Evolutionary conservation across 2,329 filamentous ascomycete species (phyloP).

Genomic region (Diaporthe capsici): DNA sequence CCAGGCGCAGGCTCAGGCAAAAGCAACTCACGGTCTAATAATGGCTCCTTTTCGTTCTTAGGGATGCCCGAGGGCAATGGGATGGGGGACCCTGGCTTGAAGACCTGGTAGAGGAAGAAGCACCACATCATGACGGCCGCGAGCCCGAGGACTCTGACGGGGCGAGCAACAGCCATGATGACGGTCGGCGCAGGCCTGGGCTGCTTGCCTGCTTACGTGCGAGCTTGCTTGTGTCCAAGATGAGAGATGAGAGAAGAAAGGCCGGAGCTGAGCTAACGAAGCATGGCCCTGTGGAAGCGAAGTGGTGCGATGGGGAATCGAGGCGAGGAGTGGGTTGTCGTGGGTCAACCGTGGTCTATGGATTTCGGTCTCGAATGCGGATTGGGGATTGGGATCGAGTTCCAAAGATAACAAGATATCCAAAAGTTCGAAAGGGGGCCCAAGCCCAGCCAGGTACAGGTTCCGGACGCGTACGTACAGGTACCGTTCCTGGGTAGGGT

Average conservation of each 20-base stretch:
- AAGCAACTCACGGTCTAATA: conserved; percentile 80
- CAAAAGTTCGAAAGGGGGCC: conserved; percentile 38
- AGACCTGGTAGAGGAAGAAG: conserved; percentile 84
- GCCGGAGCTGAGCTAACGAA: conserved; percentile 33
- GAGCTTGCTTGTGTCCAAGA: conserved; percentile 26
- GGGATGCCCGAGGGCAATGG: conserved; percentile 56
- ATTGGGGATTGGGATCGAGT: conserved; percentile 7
- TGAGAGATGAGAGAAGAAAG: conserved; percentile 21
- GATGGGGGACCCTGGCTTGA: conserved; percentile 67
- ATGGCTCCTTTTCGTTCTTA: conserved; percentile 79
- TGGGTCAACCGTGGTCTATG: conserved; percentile 33
- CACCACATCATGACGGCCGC: conserved; percentile 80
- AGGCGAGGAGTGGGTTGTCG: conserved; percentile 23
- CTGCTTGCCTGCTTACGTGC: conserved; percentile 1
- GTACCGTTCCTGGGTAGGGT: background rate
- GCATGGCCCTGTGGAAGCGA: conserved; percentile 40
- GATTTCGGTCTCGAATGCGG: conserved; percentile 27
- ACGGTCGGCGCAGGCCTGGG: conserved; percentile 32
- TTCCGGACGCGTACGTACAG: background rate
- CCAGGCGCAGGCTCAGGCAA: conserved; percentile 23
- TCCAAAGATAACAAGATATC: conserved; percentile 18
- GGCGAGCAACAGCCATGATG: conserved; percentile 87
- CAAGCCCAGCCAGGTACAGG: conserved; percentile 19
- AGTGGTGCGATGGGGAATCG: conserved; percentile 32
- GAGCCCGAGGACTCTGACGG: conserved; percentile 83